Evolutionary conservation across 83 land plant genomes (phyloP).

Genomic region (Picea mariana): DNA sequence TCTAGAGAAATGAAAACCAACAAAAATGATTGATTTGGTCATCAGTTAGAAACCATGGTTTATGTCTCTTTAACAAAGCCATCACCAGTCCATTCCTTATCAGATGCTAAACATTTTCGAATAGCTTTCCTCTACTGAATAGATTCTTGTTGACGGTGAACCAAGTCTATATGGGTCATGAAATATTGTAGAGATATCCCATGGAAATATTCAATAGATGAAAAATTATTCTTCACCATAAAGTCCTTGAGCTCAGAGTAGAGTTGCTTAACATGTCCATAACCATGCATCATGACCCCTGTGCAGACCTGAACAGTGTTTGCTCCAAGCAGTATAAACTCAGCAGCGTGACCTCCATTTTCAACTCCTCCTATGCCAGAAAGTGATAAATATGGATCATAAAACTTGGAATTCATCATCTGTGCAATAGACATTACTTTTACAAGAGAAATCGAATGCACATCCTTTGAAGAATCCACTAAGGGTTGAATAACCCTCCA

Average conservation of each 20-base stretch:
- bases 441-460: conserved; percentile 96
- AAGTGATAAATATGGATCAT: conserved; percentile 65
- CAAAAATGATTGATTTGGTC: not conserved
- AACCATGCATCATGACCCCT: too few relatives aligned
- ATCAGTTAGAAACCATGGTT: conserved; percentile 93
- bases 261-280: too few relatives aligned
- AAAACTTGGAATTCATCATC: conserved; percentile 88
- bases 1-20: too few relatives aligned
- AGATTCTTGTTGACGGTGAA: conserved; percentile 82
- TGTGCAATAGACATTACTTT: conserved; percentile 96
- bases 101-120: conserved; percentile 82
- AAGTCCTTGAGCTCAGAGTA: conserved; percentile 93
- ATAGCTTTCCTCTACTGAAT: conserved; percentile 64
- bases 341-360: too few relatives aligned
- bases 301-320: too few relatives aligned
- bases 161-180: conserved; percentile 93
- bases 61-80: conserved; percentile 28
- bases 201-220: conserved; percentile 89
- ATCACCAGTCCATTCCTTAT: conserved; percentile 99
- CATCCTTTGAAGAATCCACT: conserved; percentile 96
- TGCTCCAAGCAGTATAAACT: too few relatives aligned
- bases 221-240: conserved; percentile 89
- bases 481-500: conserved; percentile 95
- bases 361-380: too few relatives aligned
- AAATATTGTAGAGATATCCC: conserved; percentile 89